Percentiles rank a stretch among this genome's conserved stretches.
These are phyloP conservation scores for Daldinia sp. DNA, from an alignment of 2,329 filamentous ascomycete genomes.

Conservation along the genomic window DNA sequence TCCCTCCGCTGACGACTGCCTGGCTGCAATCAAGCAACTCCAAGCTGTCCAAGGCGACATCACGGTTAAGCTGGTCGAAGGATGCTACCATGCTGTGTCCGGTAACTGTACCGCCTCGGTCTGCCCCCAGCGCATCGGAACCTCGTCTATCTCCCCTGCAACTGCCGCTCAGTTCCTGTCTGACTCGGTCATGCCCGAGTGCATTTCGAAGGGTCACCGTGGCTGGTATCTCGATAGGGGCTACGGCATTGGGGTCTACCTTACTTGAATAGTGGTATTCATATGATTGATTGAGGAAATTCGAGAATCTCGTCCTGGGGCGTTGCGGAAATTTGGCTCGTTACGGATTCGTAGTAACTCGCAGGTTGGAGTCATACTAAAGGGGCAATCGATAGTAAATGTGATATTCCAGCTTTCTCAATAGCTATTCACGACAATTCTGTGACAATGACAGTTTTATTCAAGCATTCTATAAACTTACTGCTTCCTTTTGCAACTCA, in stretches of 20 bases:
- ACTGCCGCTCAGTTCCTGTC: conserved; percentile 40
- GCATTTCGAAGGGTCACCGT: conserved; percentile 42
- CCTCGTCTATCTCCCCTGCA: conserved; percentile 37
- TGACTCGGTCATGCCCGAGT: conserved; percentile 39
- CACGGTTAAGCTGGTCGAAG: conserved; percentile 39
- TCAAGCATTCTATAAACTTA: neutral
- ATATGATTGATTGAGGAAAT: neutral
- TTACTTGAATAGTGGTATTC: conserved; percentile 26
- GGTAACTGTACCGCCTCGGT: conserved; percentile 43
- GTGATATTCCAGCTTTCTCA: neutral
- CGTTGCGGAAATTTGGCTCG: neutral
- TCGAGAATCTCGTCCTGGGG: neutral
- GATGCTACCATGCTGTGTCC: conserved; percentile 39
- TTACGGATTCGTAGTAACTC: conserved; percentile 1
- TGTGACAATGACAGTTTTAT: neutral
- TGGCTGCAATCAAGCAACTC: conserved; percentile 39
- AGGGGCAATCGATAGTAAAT: neutral
- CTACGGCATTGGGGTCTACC: conserved; percentile 41
- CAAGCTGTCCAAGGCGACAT: conserved; percentile 34
- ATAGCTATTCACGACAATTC: conserved; percentile 6
- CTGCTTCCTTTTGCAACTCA: neutral
- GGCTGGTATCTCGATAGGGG: conserved; percentile 44
- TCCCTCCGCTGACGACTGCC: conserved; percentile 42
- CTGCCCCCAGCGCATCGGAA: conserved; percentile 40
- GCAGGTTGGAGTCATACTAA: neutral